These are phyloP conservation scores for Hibiscus tridactylites DNA, from an alignment of 345 rosid genomes.

Conservation along the genomic window DNA sequence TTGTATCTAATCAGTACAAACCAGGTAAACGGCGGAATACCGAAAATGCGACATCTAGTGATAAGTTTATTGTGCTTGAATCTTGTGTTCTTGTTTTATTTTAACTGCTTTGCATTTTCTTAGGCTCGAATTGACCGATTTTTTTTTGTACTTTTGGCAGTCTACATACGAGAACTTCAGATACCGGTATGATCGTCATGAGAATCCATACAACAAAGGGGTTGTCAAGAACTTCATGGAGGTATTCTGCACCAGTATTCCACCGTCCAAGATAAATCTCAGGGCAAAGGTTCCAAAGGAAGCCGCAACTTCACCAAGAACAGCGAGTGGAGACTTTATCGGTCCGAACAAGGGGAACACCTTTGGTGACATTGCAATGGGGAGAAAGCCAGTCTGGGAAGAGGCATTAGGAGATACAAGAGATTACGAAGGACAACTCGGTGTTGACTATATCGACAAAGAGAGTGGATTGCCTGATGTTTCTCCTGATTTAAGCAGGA, in stretches of 20 bases:
- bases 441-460: conserved; percentile 25
- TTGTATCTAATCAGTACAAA: conserved; percentile 79
- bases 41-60: no score
- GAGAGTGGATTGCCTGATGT: conserved; percentile 27
- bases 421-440: conserved; percentile 25
- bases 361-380: conserved; percentile 50
- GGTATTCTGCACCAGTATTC: conserved; percentile 57
- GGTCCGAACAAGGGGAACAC: conserved; percentile 44
- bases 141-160: neutral
- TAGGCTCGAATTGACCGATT: neutral
- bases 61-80: neutral
- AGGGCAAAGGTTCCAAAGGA: conserved; percentile 57
- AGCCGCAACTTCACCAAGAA: conserved; percentile 42
- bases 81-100: neutral
- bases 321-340: conserved; percentile 24
- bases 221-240: conserved; percentile 56
- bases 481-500: conserved; percentile 53
- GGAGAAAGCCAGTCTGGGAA: conserved; percentile 62
- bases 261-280: conserved; percentile 69
- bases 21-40: conserved; percentile 36
- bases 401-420: conserved; percentile 23
- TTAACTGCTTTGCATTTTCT: neutral
- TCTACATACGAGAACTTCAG: conserved; percentile 23
- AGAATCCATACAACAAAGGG: conserved; percentile 80
- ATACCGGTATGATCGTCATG: conserved; percentile 51